Percentiles rank a stretch among this genome's conserved stretches.
Evolutionary conservation across 2,329 filamentous ascomycete genomes (phyloP).

Genomic region (Bisporella sp.): DNA sequence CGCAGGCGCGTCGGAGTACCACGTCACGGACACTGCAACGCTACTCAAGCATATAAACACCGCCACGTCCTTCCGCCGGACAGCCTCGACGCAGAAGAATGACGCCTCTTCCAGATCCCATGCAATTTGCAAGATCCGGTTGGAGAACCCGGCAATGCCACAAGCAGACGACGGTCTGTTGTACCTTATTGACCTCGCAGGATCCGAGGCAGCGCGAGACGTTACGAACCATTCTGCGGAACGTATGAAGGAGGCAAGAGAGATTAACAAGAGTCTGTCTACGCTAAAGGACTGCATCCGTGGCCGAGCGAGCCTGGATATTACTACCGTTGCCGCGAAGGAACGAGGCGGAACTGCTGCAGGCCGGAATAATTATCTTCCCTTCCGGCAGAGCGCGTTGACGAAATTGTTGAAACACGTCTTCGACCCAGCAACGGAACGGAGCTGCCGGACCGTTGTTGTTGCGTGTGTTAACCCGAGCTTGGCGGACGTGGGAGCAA

Average conservation of each 20-base stretch:
- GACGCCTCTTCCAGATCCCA: background rate
- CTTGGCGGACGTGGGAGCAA: constrained; percentile 91
- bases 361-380: constrained; percentile 47
- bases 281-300: constrained; percentile 50
- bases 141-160: background rate
- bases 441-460: constrained; percentile 96
- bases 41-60: constrained; percentile 81
- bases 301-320: constrained; percentile 5
- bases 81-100: constrained; percentile 31
- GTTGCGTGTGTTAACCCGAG: constrained; percentile 89
- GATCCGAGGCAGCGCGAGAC: background rate
- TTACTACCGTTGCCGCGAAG: background rate
- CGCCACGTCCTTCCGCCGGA: constrained; percentile 35
- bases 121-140: background rate
- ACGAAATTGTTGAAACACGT: constrained; percentile 87
- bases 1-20: constrained; percentile 33
- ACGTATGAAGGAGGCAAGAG: constrained; percentile 78
- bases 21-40: constrained; percentile 30
- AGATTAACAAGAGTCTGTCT: constrained; percentile 95
- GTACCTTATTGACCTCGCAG: background rate
- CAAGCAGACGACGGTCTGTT: background rate
- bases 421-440: constrained; percentile 52
- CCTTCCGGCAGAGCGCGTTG: constrained; percentile 77
- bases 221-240: background rate
- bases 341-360: background rate